These are phyloP conservation scores for Vaccinium vitisidaea DNA, from an alignment of 148 eudicot genomes.

Conservation along the genomic window DNA sequence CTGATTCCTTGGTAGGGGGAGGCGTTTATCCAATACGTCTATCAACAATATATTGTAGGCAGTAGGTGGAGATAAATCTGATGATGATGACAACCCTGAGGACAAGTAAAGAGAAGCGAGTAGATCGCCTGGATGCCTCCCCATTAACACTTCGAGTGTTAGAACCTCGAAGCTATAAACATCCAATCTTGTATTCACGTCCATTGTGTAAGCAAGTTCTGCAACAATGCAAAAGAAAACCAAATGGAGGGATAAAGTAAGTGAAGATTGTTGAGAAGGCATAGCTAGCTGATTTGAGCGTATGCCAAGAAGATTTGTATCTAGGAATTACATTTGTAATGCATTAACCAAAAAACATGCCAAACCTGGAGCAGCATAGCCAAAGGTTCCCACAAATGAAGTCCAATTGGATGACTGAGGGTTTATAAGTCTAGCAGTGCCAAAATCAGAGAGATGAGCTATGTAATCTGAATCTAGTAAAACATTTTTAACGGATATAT, in stretches of 20 bases:
- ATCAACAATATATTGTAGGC: background rate
- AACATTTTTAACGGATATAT: background rate
- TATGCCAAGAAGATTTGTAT: too few species aligned
- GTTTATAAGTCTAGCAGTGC: constrained; percentile 25
- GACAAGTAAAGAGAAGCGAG: background rate
- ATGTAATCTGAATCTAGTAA: too few species aligned
- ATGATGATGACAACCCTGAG: background rate
- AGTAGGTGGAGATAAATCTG: background rate
- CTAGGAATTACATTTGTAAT: too few species aligned
- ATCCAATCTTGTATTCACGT: constrained; percentile 16
- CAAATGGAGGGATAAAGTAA: too few species aligned
- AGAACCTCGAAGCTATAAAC: constrained; percentile 30
- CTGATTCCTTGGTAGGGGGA: background rate
- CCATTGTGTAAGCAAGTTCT: too few species aligned
- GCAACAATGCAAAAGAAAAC: too few species aligned
- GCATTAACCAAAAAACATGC: too few species aligned
- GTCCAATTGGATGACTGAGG: constrained; percentile 23
- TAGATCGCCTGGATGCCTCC: constrained; percentile 28
- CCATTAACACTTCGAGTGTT: constrained; percentile 23
- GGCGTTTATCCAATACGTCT: background rate
- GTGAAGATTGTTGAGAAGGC: too few species aligned
- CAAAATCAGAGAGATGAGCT: constrained; percentile 18
- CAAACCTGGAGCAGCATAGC: too few species aligned
- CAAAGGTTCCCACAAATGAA: background rate
- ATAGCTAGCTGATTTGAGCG: too few species aligned